Base-by-base conservation (phyloP, 2,329 filamentous ascomycete species). In the Clonostachys byssicola region DNA sequence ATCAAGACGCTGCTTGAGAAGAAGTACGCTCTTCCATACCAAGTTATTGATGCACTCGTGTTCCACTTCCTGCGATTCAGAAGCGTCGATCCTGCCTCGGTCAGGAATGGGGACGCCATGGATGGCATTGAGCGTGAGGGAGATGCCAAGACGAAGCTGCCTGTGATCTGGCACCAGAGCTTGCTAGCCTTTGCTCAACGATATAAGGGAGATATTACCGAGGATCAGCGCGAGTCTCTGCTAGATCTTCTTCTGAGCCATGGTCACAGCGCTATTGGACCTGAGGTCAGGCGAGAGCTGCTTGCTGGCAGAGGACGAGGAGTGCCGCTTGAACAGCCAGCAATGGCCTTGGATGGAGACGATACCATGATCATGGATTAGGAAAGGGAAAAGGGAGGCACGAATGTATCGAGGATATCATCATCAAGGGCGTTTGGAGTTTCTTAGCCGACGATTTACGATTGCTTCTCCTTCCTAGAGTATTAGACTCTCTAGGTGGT, bases 41-140 rank as follows among this genome's bases (percentile, higher is more conserved):
- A 95, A 67, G 92, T 96, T 46, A 85, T 99, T 44, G 94, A 99
- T 58, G 86, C 91, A 3, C 74, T 97, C 2, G 94, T 99, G 10
- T 97, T 97, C 73, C 92, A 99, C 67, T 99, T 99, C 67, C 67
- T 97, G 52, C 86, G 94, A 14, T 96, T 96, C 73, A 80, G 89
- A 34, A 87, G 80, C 46, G 77, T 81, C 23, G 84, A 88, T 51
- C 78, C 83, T 4, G 73, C 77, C 4, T 72, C 73, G 12, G 74
- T 78, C 16, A 73, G 79, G 34, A 57, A 56, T 4, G 65, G 61
- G 3, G 83, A 86, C 47, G 71, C 70, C 30, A 83, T 84, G 73
- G 66, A 74, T 10, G 69, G 64, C 49, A 53, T 67, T 14, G 60
- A 66, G 34, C 66, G 59, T 48, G 69, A 67, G 16, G 72, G 72